Percentiles rank a stretch among this genome's conserved stretches.
Conservation (phyloP, 1,139 yeast species). For the Magnusiomyces magnusii region DNA sequence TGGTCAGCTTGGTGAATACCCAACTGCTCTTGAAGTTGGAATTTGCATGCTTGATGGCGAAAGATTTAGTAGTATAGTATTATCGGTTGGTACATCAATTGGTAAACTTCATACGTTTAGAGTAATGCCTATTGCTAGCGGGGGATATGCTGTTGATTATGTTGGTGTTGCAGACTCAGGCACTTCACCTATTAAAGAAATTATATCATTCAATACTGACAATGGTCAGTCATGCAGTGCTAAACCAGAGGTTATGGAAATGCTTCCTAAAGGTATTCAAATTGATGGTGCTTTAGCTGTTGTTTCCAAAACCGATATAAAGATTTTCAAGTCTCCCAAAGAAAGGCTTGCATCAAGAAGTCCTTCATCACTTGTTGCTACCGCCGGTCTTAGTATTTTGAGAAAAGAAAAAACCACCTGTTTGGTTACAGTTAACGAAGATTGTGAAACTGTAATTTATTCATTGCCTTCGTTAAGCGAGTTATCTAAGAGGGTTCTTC, state of each 20-base stretch:
- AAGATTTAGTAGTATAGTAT: constrained; percentile 59
- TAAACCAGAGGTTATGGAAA: constrained; percentile 48
- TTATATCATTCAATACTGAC: constrained; percentile 51
- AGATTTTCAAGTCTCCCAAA: constrained; percentile 56
- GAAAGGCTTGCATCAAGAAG: constrained; percentile 45
- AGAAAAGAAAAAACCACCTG: constrained; percentile 39
- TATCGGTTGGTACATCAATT: constrained; percentile 69
- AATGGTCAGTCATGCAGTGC: constrained; percentile 63
- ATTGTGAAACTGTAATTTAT: constrained; percentile 40
- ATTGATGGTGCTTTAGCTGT: constrained; percentile 58
- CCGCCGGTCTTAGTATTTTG: constrained; percentile 50
- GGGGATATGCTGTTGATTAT: constrained; percentile 58
- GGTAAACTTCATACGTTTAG: constrained; percentile 70
- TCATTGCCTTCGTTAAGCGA: constrained; percentile 51
- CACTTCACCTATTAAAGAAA: constrained; percentile 43
- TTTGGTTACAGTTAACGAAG: constrained; percentile 35
- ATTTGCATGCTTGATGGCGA: constrained; percentile 59
- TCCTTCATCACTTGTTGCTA: constrained; percentile 37
- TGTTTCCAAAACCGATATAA: constrained; percentile 53
- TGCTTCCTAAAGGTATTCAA: constrained; percentile 53
- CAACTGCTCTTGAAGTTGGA: constrained; percentile 64
- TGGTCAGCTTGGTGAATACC: constrained; percentile 24
- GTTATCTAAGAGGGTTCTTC: constrained; percentile 37
- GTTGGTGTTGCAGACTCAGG: constrained; percentile 46
- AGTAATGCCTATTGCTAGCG: constrained; percentile 57